Conservation (phyloP, 2,329 filamentous ascomycete species). For the Fusarium solani-melongenae region DNA sequence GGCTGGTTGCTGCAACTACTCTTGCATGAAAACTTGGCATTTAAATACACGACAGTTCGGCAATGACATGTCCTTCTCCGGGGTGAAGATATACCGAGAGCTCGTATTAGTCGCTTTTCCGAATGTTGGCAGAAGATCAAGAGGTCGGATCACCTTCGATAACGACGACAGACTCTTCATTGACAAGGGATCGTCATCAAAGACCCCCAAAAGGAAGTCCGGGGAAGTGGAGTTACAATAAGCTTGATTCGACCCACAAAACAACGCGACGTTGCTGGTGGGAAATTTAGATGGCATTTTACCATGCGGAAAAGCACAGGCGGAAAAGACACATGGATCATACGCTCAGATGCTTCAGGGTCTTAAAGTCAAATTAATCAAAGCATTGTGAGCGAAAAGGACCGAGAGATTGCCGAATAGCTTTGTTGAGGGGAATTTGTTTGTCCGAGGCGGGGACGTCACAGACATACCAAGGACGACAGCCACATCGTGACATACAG, state of each 20-base stretch:
- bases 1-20: background rate
- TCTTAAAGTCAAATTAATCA: background rate
- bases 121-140: background rate
- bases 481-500: background rate
- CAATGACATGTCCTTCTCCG: background rate
- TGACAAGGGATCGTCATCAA: background rate
- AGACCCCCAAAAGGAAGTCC: background rate
- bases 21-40: background rate
- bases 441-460: background rate
- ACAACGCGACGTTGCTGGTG: background rate
- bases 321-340: constrained; percentile 1
- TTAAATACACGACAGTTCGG: background rate
- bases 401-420: background rate
- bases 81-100: background rate
- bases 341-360: background rate
- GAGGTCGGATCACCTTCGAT: background rate
- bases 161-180: background rate
- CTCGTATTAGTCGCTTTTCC: background rate
- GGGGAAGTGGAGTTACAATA: constrained; percentile 8
- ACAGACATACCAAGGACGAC: background rate
- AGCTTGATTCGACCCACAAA: constrained; percentile 8
- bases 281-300: background rate
- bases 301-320: background rate
- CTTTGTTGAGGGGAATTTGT: background rate
- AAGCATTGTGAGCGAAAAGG: background rate